These are phyloP conservation scores for Mycena amicta DNA, from an alignment of 768 basidiomycete species.

Conservation along the genomic window DNA sequence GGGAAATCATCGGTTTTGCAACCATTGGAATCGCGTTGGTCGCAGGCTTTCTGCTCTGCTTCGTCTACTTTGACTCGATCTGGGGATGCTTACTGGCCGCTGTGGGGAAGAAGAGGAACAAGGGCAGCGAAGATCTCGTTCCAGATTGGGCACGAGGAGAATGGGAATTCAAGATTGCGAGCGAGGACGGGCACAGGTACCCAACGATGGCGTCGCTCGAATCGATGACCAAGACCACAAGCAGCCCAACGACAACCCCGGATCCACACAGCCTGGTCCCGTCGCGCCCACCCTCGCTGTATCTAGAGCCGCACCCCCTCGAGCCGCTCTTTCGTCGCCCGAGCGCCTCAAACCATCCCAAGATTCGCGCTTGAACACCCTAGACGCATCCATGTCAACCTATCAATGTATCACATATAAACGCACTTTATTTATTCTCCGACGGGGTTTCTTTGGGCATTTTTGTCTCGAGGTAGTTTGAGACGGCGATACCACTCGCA, in stretches of 20 bases:
- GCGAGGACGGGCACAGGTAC: conserved; percentile 50
- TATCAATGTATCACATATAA: conserved; percentile 7
- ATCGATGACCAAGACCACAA: conserved; percentile 35
- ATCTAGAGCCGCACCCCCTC: conserved; percentile 38
- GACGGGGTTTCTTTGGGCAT: conserved; percentile 27
- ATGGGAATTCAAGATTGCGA: conserved; percentile 58
- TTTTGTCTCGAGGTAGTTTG: conserved; percentile 53
- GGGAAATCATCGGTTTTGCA: conserved; percentile 73
- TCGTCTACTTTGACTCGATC: conserved; percentile 75
- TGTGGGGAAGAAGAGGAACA: conserved; percentile 41
- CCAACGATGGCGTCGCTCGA: conserved; percentile 45
- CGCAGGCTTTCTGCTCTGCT: conserved; percentile 53
- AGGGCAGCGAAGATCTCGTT: conserved; percentile 55
- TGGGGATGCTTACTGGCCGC: conserved; percentile 61
- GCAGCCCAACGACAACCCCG: conserved; percentile 17
- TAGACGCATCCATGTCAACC: no score
- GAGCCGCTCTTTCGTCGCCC: conserved; percentile 38
- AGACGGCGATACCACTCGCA: conserved; percentile 47
- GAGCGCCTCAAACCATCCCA: conserved; percentile 25
- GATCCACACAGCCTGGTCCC: conserved; percentile 20
- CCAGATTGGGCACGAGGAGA: conserved; percentile 65
- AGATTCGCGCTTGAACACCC: background rate
- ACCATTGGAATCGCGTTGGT: conserved; percentile 65
- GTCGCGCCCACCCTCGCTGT: conserved; percentile 22
- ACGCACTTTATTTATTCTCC: conserved; percentile 12